A percentile compares a stretch with the other conserved stretches of the same genome.
Conservation (phyloP, 148 eudicot genomes). For the Tetragonia tetragonoides region DNA sequence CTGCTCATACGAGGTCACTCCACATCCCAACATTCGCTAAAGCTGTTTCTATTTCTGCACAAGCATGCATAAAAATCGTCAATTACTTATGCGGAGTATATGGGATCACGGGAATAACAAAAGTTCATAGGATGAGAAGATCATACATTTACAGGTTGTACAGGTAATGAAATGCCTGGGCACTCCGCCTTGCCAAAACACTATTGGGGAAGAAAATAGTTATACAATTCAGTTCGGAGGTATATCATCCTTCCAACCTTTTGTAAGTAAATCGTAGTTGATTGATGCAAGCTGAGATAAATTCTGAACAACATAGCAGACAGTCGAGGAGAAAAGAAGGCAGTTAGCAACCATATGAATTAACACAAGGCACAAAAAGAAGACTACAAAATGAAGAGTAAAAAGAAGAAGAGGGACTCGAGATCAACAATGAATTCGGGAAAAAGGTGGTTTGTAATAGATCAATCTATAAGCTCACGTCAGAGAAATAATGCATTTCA, state of each 20-base stretch:
- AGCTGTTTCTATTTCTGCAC: constrained; percentile 29
- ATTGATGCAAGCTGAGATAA: constrained; percentile 93
- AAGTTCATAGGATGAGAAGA: background rate
- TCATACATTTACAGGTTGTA: constrained; percentile 61
- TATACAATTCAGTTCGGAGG: constrained; percentile 42
- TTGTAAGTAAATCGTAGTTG: constrained; percentile 78
- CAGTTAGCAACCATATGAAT: background rate
- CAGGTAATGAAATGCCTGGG: constrained; percentile 19
- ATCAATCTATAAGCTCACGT: background rate
- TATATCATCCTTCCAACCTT: constrained; percentile 89
- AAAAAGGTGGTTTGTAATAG: background rate
- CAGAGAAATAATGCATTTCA: no score
- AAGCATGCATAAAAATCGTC: background rate
- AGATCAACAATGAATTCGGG: background rate
- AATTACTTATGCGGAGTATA: background rate
- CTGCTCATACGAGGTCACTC: constrained; percentile 1
- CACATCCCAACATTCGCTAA: constrained; percentile 12
- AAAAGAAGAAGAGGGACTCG: background rate
- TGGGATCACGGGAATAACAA: background rate
- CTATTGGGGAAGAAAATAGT: constrained; percentile 9
- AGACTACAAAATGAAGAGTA: no score
- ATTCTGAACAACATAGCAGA: constrained; percentile 51
- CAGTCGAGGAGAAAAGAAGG: background rate
- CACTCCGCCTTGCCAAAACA: constrained; percentile 3
- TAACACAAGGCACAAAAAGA: background rate